Conservation (phyloP, 1,139 yeast genomes). For the Candida sanyaensis region DNA sequence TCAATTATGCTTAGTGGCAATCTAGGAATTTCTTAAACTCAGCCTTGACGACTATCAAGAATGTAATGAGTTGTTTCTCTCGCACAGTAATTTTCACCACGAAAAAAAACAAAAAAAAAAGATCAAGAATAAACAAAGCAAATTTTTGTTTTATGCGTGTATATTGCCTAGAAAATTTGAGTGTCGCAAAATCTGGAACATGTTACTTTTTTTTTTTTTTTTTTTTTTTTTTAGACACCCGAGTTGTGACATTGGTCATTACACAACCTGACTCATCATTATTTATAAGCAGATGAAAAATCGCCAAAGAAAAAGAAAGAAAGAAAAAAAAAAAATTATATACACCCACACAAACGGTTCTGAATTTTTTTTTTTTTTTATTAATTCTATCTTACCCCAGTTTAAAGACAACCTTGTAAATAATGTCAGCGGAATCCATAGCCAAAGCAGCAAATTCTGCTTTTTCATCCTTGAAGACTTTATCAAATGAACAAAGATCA, state of each 20-base stretch:
- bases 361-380: too few relatives aligned
- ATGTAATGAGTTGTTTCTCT: not conserved
- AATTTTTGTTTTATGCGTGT: not conserved
- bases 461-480: slow-evolving; percentile 76
- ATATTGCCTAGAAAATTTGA: not conserved
- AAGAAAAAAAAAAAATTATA: not conserved
- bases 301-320: not conserved
- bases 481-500: slow-evolving; percentile 72
- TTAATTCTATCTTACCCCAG: too few relatives aligned
- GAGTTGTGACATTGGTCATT: not conserved
- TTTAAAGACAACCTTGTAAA: too few relatives aligned
- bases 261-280: not conserved
- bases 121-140: not conserved
- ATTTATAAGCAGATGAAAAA: not conserved
- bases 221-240: not conserved
- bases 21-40: not conserved
- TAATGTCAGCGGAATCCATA: slow-evolving; percentile 58
- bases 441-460: slow-evolving; percentile 81
- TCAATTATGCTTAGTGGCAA: not conserved
- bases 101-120: not conserved
- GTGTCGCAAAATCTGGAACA: not conserved
- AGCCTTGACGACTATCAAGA: not conserved
- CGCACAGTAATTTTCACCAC: not conserved
- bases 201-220: too few relatives aligned
- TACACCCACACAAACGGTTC: not conserved